A percentile compares a stretch with the other conserved stretches of the same genome.
These are phyloP conservation scores for Salix purpurea DNA, from an alignment of 345 rosid species.

Conservation along the genomic window DNA sequence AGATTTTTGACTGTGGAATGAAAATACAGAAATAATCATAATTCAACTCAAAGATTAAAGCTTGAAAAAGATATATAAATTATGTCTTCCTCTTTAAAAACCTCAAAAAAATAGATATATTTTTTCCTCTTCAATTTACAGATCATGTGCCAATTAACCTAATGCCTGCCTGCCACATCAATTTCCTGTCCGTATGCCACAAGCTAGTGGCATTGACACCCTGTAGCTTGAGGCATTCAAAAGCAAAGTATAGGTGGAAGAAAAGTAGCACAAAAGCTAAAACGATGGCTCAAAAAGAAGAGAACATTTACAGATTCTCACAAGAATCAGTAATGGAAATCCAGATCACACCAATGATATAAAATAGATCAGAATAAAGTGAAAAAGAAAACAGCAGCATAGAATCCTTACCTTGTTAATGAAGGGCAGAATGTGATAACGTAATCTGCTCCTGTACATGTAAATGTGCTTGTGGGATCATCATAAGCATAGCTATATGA, in stretches of 20 bases:
- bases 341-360: neutral
- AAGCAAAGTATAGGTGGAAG: neutral
- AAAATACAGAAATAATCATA: neutral
- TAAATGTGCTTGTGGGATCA: slow-evolving; percentile 27
- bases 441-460: slow-evolving; percentile 26
- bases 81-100: neutral
- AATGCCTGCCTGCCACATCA: no score
- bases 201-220: neutral
- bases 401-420: slow-evolving; percentile 18
- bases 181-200: slow-evolving; percentile 10
- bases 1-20: slow-evolving; percentile 48
- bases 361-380: neutral
- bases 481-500: slow-evolving; percentile 30
- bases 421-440: slow-evolving; percentile 33
- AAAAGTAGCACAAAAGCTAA: slow-evolving; percentile 17
- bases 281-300: slow-evolving; percentile 5
- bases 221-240: slow-evolving; percentile 17
- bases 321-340: neutral
- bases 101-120: neutral
- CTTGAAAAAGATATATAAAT: neutral
- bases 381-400: neutral
- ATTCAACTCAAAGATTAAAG: neutral
- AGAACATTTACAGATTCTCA: slow-evolving; percentile 15
- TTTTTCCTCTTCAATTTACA: neutral
- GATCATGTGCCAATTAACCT: neutral